Conservation (phyloP, 352 stramenopile species). For the Pythium vanterpoolii region DNA sequence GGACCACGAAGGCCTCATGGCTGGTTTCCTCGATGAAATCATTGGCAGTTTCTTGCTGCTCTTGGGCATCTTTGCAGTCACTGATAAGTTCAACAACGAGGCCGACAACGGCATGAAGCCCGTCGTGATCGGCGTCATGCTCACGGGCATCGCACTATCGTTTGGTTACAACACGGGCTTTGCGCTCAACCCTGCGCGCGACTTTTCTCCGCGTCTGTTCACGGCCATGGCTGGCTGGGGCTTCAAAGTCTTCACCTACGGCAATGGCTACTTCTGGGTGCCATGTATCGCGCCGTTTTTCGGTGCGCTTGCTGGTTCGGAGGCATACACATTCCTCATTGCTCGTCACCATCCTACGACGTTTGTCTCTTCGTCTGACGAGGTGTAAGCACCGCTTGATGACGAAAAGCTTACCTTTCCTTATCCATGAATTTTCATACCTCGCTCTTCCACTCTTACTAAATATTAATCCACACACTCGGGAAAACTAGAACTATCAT, state of each 20-base stretch:
- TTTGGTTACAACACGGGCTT: constrained; percentile 83
- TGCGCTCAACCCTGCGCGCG: constrained; percentile 65
- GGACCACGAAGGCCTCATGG: constrained; percentile 51
- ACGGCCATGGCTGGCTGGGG: constrained; percentile 62
- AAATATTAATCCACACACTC: background rate
- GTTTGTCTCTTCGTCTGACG: constrained; percentile 37
- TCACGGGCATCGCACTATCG: constrained; percentile 69
- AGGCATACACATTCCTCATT: constrained; percentile 66
- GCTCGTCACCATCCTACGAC: constrained; percentile 53
- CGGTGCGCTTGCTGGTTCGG: constrained; percentile 52
- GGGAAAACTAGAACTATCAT: constrained; percentile 2
- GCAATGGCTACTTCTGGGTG: constrained; percentile 77
- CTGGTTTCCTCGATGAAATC: constrained; percentile 61
- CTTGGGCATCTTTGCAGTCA: constrained; percentile 63
- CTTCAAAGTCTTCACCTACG: constrained; percentile 60
- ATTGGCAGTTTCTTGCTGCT: constrained; percentile 60
- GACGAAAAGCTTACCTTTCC: background rate
- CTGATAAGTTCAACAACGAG: constrained; percentile 71
- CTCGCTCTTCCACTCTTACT: background rate
- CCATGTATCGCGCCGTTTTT: constrained; percentile 68
- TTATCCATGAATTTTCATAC: constrained; percentile 9
- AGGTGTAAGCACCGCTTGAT: constrained; percentile 14
- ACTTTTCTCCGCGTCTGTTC: constrained; percentile 67
- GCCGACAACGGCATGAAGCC: constrained; percentile 64
- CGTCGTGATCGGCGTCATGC: constrained; percentile 66